Evolutionary conservation across 768 basidiomycete species (phyloP).

Genomic region (Leccinum ochraceum): DNA sequence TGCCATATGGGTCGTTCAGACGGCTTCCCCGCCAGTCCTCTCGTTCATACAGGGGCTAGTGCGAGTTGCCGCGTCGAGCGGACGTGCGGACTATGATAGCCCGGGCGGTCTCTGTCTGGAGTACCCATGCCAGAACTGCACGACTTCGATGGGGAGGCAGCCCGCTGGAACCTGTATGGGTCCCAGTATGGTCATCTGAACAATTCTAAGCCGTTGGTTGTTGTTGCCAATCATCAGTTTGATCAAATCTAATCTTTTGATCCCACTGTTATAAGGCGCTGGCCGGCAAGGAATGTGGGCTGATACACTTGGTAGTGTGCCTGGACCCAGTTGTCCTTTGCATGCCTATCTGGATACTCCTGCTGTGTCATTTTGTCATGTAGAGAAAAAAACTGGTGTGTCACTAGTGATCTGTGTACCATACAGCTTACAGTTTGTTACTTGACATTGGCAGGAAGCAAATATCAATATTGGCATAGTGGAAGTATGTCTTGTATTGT

Average conservation of each 20-base stretch:
- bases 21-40: slow-evolving; percentile 27
- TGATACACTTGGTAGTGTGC: background rate
- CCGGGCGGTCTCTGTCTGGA: slow-evolving; percentile 15
- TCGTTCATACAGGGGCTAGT: slow-evolving; percentile 22
- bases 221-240: background rate
- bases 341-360: too few relatives aligned
- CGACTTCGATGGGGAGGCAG: slow-evolving; percentile 26
- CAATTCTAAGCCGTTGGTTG: background rate
- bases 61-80: slow-evolving; percentile 23
- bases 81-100: slow-evolving; percentile 28
- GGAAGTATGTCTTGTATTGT: background rate
- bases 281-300: background rate
- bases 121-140: slow-evolving; percentile 33
- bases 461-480: background rate
- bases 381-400: too few relatives aligned
- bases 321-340: too few relatives aligned
- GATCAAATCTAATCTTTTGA: background rate
- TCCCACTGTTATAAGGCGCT: background rate
- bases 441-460: background rate
- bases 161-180: slow-evolving; percentile 18
- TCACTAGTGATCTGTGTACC: background rate
- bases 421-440: background rate
- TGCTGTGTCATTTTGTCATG: too few relatives aligned
- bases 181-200: slow-evolving; percentile 8
- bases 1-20: slow-evolving; percentile 19